These are phyloP conservation scores for Aspergillus uvarum DNA, from an alignment of 2,329 filamentous ascomycete species.

Conservation along the genomic window DNA sequence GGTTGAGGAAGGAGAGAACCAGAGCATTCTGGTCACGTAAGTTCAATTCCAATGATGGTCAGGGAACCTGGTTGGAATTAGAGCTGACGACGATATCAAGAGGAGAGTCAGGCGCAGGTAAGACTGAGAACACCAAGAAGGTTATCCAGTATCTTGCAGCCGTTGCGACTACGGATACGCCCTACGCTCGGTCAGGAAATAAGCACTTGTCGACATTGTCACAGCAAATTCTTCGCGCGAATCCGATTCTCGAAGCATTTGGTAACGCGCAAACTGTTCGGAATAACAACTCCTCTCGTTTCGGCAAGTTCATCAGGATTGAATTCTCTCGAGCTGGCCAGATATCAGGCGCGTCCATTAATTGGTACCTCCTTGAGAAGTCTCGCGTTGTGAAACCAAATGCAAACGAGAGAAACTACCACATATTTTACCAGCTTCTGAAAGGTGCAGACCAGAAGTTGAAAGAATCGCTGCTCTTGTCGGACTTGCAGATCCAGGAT, in stretches of 20 bases:
- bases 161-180: constrained; percentile 80
- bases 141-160: constrained; percentile 98
- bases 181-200: constrained; percentile 58
- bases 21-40: constrained; percentile 91
- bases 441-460: constrained; percentile 74
- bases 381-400: constrained; percentile 94
- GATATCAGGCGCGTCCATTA: constrained; percentile 93
- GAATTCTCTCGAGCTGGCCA: constrained; percentile 86
- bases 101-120: constrained; percentile 95
- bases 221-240: constrained; percentile 92
- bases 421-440: constrained; percentile 94
- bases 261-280: constrained; percentile 97
- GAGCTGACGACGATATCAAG: constrained; percentile 29
- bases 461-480: constrained; percentile 74
- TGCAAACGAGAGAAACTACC: constrained; percentile 87
- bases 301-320: constrained; percentile 98
- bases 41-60: constrained; percentile 23
- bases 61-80: not conserved
- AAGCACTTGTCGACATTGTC: constrained; percentile 81
- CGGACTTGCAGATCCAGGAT: constrained; percentile 73
- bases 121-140: constrained; percentile 99
- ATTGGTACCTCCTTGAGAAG: constrained; percentile 98
- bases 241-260: constrained; percentile 96
- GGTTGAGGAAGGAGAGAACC: constrained; percentile 91
- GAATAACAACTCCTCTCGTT: constrained; percentile 97